Evolutionary conservation across 345 rosid species (phyloP).

Genomic region (Passiflora organensis): DNA sequence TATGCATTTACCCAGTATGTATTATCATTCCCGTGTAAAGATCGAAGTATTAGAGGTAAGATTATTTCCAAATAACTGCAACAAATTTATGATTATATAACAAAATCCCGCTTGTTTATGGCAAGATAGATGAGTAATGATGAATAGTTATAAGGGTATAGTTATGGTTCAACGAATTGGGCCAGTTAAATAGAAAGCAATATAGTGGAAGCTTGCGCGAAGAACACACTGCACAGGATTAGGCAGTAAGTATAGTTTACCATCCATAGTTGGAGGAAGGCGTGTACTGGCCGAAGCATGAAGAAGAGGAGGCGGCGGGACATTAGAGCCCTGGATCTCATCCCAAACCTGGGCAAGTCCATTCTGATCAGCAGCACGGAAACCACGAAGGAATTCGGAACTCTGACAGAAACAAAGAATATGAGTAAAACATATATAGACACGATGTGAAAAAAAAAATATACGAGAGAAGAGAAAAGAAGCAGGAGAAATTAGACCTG

Average conservation of each 20-base stretch:
- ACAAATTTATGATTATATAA: too few relatives aligned
- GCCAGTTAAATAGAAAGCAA: too few relatives aligned
- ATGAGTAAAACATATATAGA: background rate
- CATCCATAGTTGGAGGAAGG: conserved; percentile 62
- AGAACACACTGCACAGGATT: background rate
- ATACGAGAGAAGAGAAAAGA: background rate
- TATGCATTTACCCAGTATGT: background rate
- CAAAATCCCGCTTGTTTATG: too few relatives aligned
- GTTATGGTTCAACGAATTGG: too few relatives aligned
- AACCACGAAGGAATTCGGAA: conserved; percentile 64
- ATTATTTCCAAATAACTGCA: too few relatives aligned
- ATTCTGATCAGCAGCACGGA: conserved; percentile 62
- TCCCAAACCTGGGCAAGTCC: conserved; percentile 79
- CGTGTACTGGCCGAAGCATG: conserved; percentile 31
- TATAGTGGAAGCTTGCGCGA: too few relatives aligned
- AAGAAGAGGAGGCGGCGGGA: conserved; percentile 23
- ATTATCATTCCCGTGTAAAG: background rate
- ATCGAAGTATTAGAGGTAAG: too few relatives aligned
- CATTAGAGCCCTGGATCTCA: conserved; percentile 49
- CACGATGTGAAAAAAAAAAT: background rate
- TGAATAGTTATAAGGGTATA: too few relatives aligned
- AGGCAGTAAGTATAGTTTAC: conserved; percentile 27
- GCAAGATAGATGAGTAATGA: too few relatives aligned
- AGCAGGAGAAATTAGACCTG: conserved; percentile 43
- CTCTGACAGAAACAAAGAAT: conserved; percentile 33